These are phyloP conservation scores for Nidularia pulvinata DNA, from an alignment of 768 basidiomycete species.

Conservation along the genomic window DNA sequence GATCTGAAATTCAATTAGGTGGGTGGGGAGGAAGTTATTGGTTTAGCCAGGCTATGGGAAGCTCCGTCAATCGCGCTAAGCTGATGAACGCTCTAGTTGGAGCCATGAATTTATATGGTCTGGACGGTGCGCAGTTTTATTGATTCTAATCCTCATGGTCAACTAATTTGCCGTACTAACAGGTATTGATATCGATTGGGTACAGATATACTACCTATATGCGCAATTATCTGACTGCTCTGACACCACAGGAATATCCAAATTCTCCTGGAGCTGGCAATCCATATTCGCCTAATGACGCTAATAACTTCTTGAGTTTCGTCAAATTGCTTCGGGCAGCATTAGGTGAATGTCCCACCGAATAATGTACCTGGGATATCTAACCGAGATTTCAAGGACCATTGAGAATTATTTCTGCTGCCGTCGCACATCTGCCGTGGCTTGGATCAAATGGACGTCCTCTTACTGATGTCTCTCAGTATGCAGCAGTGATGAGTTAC, in stretches of 20 bases:
- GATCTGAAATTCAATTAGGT: too few species aligned
- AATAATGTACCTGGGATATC: not conserved
- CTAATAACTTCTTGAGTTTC: conserved; percentile 63
- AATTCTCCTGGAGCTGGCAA: conserved; percentile 67
- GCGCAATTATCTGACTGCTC: not conserved
- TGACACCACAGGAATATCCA: conserved; percentile 62
- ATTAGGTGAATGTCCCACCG: conserved; percentile 33
- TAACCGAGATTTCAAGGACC: conserved; percentile 21
- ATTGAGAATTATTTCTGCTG: conserved; percentile 66
- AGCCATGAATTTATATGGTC: conserved; percentile 55
- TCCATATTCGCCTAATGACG: conserved; percentile 54
- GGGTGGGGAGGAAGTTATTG: too few species aligned
- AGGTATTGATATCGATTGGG: conserved; percentile 59
- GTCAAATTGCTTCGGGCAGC: conserved; percentile 54
- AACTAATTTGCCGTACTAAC: not conserved
- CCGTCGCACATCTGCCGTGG: conserved; percentile 71
- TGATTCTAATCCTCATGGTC: too few species aligned
- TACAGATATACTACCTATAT: conserved; percentile 9
- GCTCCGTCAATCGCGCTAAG: conserved; percentile 12
- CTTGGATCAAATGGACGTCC: conserved; percentile 61
- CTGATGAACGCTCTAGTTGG: conserved; percentile 56
- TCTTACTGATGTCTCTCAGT: conserved; percentile 61
- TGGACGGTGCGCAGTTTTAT: conserved; percentile 45
- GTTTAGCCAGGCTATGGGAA: too few species aligned
- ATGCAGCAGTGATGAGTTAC: conserved; percentile 63